These are phyloP conservation scores for Zymoseptoria ardabiliae DNA, from an alignment of 2,329 filamentous ascomycete genomes.

Conservation along the genomic window DNA sequence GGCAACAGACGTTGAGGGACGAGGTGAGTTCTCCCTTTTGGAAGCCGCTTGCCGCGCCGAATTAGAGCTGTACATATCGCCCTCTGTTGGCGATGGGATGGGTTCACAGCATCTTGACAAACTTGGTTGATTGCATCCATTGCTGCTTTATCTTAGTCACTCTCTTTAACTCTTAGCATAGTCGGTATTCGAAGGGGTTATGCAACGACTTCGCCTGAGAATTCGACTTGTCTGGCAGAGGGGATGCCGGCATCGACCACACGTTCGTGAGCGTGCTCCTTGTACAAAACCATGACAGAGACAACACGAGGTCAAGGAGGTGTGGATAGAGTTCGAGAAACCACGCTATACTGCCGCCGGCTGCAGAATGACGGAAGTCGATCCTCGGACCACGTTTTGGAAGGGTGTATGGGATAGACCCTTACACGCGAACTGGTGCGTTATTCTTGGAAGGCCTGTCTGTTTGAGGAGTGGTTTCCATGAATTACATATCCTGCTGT, in stretches of 20 bases:
- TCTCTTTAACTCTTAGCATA: no score
- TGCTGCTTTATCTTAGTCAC: background rate
- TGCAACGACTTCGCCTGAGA: background rate
- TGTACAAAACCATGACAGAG: background rate
- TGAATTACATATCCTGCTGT: no score
- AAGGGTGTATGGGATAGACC: background rate
- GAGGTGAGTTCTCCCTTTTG: background rate
- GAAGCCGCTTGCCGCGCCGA: background rate
- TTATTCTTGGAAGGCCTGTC: background rate
- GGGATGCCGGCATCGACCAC: background rate
- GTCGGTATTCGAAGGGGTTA: background rate
- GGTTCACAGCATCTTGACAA: background rate
- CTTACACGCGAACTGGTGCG: background rate
- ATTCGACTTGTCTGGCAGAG: background rate
- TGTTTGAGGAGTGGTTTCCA: no score
- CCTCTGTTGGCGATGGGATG: background rate
- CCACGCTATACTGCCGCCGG: background rate
- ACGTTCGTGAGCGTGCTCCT: background rate
- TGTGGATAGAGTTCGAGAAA: background rate
- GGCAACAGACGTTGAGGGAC: background rate
- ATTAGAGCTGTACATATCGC: constrained; percentile 1
- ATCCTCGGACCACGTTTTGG: background rate
- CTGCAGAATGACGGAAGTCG: background rate
- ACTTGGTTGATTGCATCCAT: background rate
- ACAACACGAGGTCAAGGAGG: background rate